Conservation (phyloP, 2,329 filamentous ascomycete species). For the Fusarium proliferatum region DNA sequence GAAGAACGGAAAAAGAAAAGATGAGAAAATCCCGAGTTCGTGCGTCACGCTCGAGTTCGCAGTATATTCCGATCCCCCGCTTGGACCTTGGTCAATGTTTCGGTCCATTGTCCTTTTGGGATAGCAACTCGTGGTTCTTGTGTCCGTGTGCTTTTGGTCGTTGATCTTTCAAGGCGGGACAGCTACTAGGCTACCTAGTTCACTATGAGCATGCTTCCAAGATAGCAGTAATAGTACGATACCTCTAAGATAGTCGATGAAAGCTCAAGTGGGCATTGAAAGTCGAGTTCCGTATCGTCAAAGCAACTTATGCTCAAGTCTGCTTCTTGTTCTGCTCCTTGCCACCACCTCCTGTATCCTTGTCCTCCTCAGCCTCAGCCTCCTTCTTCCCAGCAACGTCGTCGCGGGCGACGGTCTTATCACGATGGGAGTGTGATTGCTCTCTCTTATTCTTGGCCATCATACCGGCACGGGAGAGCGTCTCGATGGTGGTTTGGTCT, state of each 20-base stretch:
- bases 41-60: background rate
- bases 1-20: background rate
- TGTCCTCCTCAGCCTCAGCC: background rate
- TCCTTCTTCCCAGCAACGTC: conserved; percentile 4
- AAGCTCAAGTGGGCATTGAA: background rate
- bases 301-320: background rate
- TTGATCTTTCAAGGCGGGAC: background rate
- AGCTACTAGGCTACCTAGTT: background rate
- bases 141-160: background rate
- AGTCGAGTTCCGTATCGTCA: background rate
- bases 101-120: background rate
- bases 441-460: conserved; percentile 34
- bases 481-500: conserved; percentile 38
- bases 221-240: background rate
- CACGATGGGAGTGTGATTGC: background rate
- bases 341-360: background rate
- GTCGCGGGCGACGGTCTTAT: background rate
- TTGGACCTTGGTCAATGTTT: background rate
- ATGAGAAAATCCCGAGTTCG: background rate
- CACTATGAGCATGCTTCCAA: background rate
- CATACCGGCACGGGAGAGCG: conserved; percentile 28
- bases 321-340: conserved; percentile 4
- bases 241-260: background rate
- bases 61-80: background rate
- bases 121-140: background rate